A percentile compares a stretch with the other conserved stretches of the same genome.
Conservation (phyloP, 1,139 yeast genomes). For the Arxiozyma bovina region DNA sequence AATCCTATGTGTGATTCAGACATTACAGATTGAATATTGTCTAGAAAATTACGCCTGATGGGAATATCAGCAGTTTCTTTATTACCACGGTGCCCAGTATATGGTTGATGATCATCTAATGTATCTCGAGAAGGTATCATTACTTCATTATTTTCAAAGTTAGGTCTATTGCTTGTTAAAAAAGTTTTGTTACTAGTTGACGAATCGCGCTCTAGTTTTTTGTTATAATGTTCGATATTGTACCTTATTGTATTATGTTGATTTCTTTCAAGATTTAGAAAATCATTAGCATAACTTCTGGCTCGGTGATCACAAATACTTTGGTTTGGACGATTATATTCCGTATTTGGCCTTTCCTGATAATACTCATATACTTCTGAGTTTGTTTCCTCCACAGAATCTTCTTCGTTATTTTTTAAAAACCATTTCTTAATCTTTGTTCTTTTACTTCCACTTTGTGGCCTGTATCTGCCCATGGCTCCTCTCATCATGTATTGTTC, state of each 20-base stretch:
- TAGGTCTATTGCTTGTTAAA: constrained; percentile 1
- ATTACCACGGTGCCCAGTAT: neutral
- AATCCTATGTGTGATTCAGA: neutral
- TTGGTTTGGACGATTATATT: neutral
- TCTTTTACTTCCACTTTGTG: neutral
- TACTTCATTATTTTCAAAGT: neutral
- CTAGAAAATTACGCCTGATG: neutral
- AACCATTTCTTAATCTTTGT: constrained; percentile 1
- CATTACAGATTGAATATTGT: neutral
- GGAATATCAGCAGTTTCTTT: neutral
- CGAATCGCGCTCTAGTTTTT: neutral
- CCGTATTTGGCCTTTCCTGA: neutral
- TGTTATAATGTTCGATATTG: neutral
- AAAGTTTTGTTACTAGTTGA: neutral
- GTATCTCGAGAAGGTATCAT: neutral
- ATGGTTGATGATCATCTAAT: neutral
- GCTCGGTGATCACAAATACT: neutral
- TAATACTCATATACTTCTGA: neutral
- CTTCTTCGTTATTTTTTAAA: neutral
- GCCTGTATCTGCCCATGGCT: neutral
- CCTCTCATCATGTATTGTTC: neutral
- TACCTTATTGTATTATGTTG: neutral
- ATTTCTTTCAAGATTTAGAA: neutral
- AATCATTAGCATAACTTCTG: neutral
- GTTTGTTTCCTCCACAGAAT: neutral